phyloP scores from a whole-genome alignment of 495 filamentous ascomycete species.

The Pyrenula massariospora region DNA sequence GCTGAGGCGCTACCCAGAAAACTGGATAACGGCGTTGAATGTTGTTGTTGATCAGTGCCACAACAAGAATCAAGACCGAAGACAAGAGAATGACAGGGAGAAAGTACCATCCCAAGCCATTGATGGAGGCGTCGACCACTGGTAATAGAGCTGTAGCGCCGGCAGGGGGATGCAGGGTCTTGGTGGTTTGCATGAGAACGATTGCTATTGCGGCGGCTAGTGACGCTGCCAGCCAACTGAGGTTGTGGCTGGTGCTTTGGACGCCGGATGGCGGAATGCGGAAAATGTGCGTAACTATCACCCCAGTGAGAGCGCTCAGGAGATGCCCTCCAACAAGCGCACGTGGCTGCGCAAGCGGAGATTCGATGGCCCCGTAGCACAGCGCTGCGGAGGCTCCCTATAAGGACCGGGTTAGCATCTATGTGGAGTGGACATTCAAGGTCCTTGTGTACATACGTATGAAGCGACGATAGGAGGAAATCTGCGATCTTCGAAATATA shows the following conservation, averaged over 20 bases:
- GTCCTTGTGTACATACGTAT: constrained; percentile 12
- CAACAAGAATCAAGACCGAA: constrained; percentile 48
- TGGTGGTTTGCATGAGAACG: constrained; percentile 62
- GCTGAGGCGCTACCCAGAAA: constrained; percentile 51
- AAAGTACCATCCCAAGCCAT: constrained; percentile 60
- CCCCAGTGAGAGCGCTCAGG: constrained; percentile 53
- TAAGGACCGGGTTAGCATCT: neutral
- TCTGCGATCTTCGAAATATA: constrained; percentile 26
- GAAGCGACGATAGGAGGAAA: constrained; percentile 31
- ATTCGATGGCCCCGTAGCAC: constrained; percentile 62
- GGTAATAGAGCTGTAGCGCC: constrained; percentile 79
- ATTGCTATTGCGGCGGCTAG: constrained; percentile 59
- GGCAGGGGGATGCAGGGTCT: constrained; percentile 76
- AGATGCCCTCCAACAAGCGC: constrained; percentile 64
- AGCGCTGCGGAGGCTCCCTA: constrained; percentile 72
- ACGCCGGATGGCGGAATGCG: constrained; percentile 32
- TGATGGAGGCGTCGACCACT: constrained; percentile 44
- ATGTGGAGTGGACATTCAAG: neutral
- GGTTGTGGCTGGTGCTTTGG: constrained; percentile 26
- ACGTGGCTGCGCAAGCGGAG: constrained; percentile 74
- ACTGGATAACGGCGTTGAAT: constrained; percentile 62
- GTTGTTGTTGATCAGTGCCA: constrained; percentile 65
- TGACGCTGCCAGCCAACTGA: constrained; percentile 58
- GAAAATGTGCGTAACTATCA: constrained; percentile 63
- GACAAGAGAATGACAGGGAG: constrained; percentile 57